Evolutionary conservation across 331 rosid genomes (phyloP).

Genomic region (Quercus phellos): DNA sequence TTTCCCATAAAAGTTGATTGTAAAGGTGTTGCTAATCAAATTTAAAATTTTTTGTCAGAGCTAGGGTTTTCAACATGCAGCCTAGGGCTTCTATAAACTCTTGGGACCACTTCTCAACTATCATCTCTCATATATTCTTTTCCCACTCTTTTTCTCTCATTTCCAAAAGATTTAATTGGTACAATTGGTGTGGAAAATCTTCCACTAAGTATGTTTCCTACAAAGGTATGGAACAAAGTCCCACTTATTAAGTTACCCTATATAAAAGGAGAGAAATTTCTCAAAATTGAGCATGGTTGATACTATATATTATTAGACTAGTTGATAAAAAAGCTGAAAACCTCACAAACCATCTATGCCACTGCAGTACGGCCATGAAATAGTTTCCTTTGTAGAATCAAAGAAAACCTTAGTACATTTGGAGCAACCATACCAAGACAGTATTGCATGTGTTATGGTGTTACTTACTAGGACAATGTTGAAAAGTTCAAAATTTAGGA

Average conservation of each 20-base stretch:
- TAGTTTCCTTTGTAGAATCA: conserved; percentile 2
- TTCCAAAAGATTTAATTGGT: background rate
- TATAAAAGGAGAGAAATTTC: background rate
- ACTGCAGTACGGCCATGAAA: background rate
- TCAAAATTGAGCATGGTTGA: background rate
- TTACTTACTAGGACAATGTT: background rate
- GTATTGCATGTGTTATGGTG: background rate
- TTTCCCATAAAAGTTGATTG: conserved; percentile 29
- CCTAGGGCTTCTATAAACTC: conserved; percentile 18
- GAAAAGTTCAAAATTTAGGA: conserved; percentile 12
- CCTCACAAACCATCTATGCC: background rate
- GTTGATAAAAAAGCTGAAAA: background rate
- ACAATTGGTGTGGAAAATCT: background rate
- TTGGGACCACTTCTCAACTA: conserved; percentile 82
- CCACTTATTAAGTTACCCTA: background rate
- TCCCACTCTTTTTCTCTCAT: conserved; percentile 12
- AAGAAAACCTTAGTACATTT: background rate
- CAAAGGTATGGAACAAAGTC: background rate
- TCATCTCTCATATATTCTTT: background rate
- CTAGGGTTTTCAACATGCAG: conserved; percentile 33
- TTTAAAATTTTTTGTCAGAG: conserved; percentile 35
- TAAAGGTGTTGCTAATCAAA: conserved; percentile 7
- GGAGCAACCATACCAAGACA: background rate
- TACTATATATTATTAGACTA: background rate
- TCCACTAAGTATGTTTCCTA: background rate